A percentile compares a stretch with the other conserved stretches of the same genome.
Evolutionary conservation across 2,329 filamentous ascomycete genomes (phyloP).

Genomic region (Fusarium sterilihyphosum): DNA sequence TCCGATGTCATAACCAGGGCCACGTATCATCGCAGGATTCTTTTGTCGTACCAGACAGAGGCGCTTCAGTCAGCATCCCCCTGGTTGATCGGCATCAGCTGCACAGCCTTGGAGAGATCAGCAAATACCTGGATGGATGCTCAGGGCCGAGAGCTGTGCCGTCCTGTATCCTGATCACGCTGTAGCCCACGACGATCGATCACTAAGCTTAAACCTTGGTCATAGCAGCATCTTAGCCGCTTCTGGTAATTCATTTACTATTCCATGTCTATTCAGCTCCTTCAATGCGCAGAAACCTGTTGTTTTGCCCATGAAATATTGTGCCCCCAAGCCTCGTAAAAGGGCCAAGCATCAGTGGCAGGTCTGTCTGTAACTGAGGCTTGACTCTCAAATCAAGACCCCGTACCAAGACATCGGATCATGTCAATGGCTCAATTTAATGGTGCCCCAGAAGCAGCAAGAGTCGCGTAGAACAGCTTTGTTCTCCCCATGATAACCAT

Average conservation of each 20-base stretch:
- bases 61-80: neutral
- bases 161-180: neutral
- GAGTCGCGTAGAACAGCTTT: conserved; percentile 47
- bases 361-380: too few species aligned
- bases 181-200: neutral
- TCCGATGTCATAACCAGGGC: neutral
- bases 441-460: conserved; percentile 31
- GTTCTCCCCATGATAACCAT: conserved; percentile 51
- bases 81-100: conserved; percentile 12
- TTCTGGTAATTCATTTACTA: neutral
- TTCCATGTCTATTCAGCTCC: neutral
- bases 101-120: conserved; percentile 9
- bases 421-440: conserved; percentile 6
- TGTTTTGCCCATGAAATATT: neutral
- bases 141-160: neutral
- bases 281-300: neutral
- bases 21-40: neutral
- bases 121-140: neutral
- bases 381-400: neutral
- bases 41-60: neutral
- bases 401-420: neutral
- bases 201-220: neutral
- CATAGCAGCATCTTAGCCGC: neutral
- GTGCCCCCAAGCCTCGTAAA: too few species aligned
- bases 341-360: neutral